Evolutionary conservation across 116 monocot genomes (phyloP), one percentile per base, ranked within the genome.

Genomic region (Phalaenopsis hybrid): DNA sequence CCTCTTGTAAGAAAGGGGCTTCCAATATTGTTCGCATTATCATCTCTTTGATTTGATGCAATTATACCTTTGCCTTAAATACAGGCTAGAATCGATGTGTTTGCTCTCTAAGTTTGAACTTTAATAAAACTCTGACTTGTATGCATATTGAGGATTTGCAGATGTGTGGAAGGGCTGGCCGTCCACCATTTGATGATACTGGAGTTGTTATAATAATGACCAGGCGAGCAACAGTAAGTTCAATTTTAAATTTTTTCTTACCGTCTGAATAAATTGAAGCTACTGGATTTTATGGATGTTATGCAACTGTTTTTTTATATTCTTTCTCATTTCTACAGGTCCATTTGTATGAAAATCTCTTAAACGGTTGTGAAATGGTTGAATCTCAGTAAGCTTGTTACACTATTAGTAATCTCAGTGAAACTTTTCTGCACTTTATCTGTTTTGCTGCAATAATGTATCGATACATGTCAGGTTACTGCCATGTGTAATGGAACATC

Each of bases 131-230:
- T 68, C 11, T 34, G 33, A 34, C 12, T 70, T 70, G 18, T 48
- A 48, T 48, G 48, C 48, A 48, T 58, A 16, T 58, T 70, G 44
- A 49, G 77, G 79, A 58, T 79, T 63, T 84, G 82, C 90, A 95
- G 98, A 98, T 98, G 95, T 93, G 92, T 81, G 98, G 98, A 41
- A 92, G 98, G 86, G 98, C 98, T 78, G 98, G 98, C 25, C 93
- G 98, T 76, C 98, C 95, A 79, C 98, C 98, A 87, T 98, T 98
- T 87, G 90, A 98, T 88, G 98, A 95, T 78, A 95, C 92, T 79
- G 98, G 98, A 50, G 89, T 89, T 78, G 95, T 93, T 82, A 86
- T 98, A 67, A 90, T 98, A 58, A 95, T 98, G 98, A 98, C 98
- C 44, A 93, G 98, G 86, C 91, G 82, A 90, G 93, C 93, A 86